Base-by-base conservation (phyloP, 176 grass and related monocot species). In the Calamus simplicifolius region DNA sequence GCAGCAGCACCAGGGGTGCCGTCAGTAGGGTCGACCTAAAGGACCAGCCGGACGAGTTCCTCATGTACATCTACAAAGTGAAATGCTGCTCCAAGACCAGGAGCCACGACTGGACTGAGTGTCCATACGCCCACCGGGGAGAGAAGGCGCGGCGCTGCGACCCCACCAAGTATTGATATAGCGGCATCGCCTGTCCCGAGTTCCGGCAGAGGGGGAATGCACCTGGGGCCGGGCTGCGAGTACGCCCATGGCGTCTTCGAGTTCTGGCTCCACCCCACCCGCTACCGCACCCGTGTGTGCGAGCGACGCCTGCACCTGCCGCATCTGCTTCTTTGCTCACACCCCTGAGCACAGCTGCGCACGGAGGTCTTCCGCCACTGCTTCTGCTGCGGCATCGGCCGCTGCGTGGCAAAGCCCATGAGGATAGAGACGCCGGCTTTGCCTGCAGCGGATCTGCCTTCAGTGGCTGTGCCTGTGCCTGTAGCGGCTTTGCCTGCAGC, bases 61-160 rank as follows among this genome's bases (percentile, higher is more conserved):
- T 72, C 12, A 72, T 72, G 69, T 72, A 72, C 69, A 51, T 14
- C 15, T 72, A 53, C 69, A 72, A 72, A 58, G 69, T 72, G 69
- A 49, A 28, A 27, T 26, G 49, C 0, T 72, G 69, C 69, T 29
- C 25, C 14, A 72, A 72, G 69, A 51, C 48, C 49, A 53, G 48
- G 49, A 59, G 57, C 26, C 63, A 66, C 48, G 49, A 66, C 49
- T 66, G 63, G 63, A 66, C 49, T 16, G 49, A 27, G 25, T 66
- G 63, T 26, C 63, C 63, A 1, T 66, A 29, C 63, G 63, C 63
- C 4, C 63, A 66, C 63, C 63, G 25, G 3, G 50, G 69, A 1
- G 69, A 72, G 69, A 72, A 72, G 58, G 69, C 69, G 17, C 50
- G 69, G 69, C 69, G 69, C 12, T 58, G 69, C 18, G 69, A 72